Percentiles rank a stretch among this genome's conserved stretches.
Evolutionary conservation across 2,329 filamentous ascomycete species (phyloP).

Genomic region (Ambrosiella cleistominuta): DNA sequence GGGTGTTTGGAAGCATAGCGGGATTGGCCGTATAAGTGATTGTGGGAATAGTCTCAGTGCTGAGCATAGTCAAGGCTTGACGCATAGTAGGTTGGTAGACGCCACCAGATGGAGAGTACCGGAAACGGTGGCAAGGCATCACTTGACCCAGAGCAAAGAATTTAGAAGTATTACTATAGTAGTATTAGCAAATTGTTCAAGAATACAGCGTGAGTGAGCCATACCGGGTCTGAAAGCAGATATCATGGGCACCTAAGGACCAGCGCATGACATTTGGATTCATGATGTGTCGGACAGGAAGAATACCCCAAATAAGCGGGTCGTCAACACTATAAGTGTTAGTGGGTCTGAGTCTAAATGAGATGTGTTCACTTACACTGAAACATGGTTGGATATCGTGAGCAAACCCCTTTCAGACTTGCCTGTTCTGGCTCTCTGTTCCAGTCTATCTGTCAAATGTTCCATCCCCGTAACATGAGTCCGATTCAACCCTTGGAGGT

Average conservation of each 20-base stretch:
- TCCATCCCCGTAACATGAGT: slow-evolving; percentile 64
- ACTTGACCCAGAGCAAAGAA: slow-evolving; percentile 89
- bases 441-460: slow-evolving; percentile 56
- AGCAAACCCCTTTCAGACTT: slow-evolving; percentile 59
- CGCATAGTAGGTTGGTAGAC: slow-evolving; percentile 79
- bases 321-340: slow-evolving; percentile 57
- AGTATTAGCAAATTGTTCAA: background rate
- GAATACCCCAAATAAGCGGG: slow-evolving; percentile 78
- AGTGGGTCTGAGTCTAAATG: background rate
- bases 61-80: slow-evolving; percentile 71
- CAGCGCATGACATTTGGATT: slow-evolving; percentile 64
- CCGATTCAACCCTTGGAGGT: slow-evolving; percentile 56
- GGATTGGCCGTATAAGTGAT: slow-evolving; percentile 14
- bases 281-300: slow-evolving; percentile 58
- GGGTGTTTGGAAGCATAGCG: slow-evolving; percentile 30
- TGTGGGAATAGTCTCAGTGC: slow-evolving; percentile 19
- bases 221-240: slow-evolving; percentile 79
- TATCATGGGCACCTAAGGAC: slow-evolving; percentile 83
- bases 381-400: slow-evolving; percentile 40
- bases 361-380: slow-evolving; percentile 20
- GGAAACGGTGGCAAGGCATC: slow-evolving; percentile 67
- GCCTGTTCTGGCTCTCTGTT: slow-evolving; percentile 44
- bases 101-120: slow-evolving; percentile 64
- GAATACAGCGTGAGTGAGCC: slow-evolving; percentile 14
- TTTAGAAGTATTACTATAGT: slow-evolving; percentile 40